These are phyloP conservation scores for Penicillium sp. DNA, from an alignment of 2,329 filamentous ascomycete species.

Conservation along the genomic window DNA sequence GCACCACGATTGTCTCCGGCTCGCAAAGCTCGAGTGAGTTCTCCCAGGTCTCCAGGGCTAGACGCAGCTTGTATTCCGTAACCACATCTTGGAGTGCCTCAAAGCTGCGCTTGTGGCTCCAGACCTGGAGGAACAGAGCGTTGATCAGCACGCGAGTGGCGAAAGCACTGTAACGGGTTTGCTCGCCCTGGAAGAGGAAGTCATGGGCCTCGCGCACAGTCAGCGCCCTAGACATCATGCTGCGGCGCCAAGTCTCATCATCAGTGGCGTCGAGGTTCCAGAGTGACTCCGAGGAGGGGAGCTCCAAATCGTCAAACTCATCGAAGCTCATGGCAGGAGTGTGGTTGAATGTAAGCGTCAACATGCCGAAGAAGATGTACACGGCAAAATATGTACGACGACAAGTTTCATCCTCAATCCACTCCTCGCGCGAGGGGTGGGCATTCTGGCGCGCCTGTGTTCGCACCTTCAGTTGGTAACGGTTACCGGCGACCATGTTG, in stretches of 20 bases:
- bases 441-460: constrained; percentile 78
- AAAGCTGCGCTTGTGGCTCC: constrained; percentile 98
- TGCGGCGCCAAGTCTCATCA: constrained; percentile 79
- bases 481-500: constrained; percentile 97
- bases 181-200: constrained; percentile 90
- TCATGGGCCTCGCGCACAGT: constrained; percentile 94
- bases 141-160: constrained; percentile 99
- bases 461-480: constrained; percentile 91
- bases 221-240: constrained; percentile 64
- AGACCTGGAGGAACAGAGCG: constrained; percentile 93
- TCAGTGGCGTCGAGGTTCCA: constrained; percentile 84
- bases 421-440: constrained; percentile 76
- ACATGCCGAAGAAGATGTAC: constrained; percentile 95
- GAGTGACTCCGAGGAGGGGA: constrained; percentile 88
- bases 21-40: constrained; percentile 91
- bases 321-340: constrained; percentile 98
- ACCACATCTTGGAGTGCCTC: constrained; percentile 96
- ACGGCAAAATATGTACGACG: constrained; percentile 96
- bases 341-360: constrained; percentile 96
- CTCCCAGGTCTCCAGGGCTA: constrained; percentile 98
- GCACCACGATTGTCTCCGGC: constrained; percentile 81
- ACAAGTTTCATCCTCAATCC: constrained; percentile 96
- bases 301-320: constrained; percentile 87
- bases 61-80: constrained; percentile 93
- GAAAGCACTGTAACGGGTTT: constrained; percentile 89